Conservation (phyloP, 345 rosid genomes). For the Hypericum perforatum region DNA sequence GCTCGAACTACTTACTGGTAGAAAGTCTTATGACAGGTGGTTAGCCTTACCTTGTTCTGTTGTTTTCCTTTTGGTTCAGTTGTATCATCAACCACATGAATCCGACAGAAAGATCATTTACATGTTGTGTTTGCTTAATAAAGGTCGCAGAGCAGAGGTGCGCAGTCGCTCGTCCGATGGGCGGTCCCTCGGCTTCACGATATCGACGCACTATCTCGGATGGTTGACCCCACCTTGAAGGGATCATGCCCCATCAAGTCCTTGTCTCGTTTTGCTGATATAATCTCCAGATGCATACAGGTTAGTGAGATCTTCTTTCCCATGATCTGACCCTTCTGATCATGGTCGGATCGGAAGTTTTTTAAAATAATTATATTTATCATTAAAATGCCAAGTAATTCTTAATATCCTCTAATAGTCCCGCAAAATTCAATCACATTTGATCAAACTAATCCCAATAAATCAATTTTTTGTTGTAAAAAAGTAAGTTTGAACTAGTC, state of each 20-base stretch:
- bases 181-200: constrained; percentile 83
- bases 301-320: constrained; percentile 19
- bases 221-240: constrained; percentile 69
- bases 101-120: constrained; percentile 3
- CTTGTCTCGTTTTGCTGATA: constrained; percentile 88
- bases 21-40: constrained; percentile 89
- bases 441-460: no score
- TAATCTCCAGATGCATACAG: constrained; percentile 81
- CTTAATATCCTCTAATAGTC: no score
- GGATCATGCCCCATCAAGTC: constrained; percentile 70
- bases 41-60: constrained; percentile 13
- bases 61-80: neutral
- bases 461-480: no score
- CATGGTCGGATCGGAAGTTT: neutral
- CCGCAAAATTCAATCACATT: no score
- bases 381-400: no score
- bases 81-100: neutral
- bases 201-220: constrained; percentile 66
- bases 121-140: neutral
- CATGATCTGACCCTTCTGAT: neutral
- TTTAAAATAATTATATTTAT: no score
- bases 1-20: constrained; percentile 87
- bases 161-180: constrained; percentile 84
- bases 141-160: constrained; percentile 71
- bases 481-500: no score